phyloP scores from a whole-genome alignment of 208 protist species.

The Acanthamoeba culbertsoni region DNA sequence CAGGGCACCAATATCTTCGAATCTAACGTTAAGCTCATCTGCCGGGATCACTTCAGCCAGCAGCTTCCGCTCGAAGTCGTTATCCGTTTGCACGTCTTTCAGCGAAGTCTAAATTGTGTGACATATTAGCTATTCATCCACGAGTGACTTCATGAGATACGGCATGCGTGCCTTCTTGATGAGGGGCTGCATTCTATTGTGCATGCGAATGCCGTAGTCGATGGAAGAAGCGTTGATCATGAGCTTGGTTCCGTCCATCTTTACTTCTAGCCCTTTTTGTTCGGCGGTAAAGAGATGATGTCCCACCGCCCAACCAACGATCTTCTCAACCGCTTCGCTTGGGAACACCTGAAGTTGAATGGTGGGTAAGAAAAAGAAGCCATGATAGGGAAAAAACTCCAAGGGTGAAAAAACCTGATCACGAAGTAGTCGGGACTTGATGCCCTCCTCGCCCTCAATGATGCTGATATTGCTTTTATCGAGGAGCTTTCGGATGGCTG shows the following conservation, averaged over 20 bases:
- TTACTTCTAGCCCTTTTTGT: neutral
- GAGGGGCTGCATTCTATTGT: neutral
- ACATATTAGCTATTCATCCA: neutral
- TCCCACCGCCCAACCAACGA: slow-evolving; percentile 64
- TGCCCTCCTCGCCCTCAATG: neutral
- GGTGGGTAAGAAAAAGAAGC: neutral
- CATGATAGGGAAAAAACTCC: neutral
- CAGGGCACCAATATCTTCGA: slow-evolving; percentile 70
- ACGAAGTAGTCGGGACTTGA: neutral
- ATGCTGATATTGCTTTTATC: slow-evolving; percentile 45
- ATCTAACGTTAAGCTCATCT: slow-evolving; percentile 61
- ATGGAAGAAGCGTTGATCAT: neutral
- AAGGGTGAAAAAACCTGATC: neutral
- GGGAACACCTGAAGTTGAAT: slow-evolving; percentile 50
- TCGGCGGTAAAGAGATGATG: slow-evolving; percentile 29
- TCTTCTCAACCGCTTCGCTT: slow-evolving; percentile 56
- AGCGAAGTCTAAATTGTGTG: slow-evolving; percentile 8
- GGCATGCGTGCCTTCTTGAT: neutral
- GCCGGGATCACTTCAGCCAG: slow-evolving; percentile 73
- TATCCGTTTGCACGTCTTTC: slow-evolving; percentile 66
- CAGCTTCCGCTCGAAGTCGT: slow-evolving; percentile 75
- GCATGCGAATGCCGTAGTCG: slow-evolving; percentile 56
- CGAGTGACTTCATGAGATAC: neutral
- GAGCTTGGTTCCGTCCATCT: slow-evolving; percentile 20
- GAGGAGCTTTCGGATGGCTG: slow-evolving; percentile 53